Conservation (phyloP, 2,329 filamentous ascomycete species). For the Sporothrix schenckii region DNA sequence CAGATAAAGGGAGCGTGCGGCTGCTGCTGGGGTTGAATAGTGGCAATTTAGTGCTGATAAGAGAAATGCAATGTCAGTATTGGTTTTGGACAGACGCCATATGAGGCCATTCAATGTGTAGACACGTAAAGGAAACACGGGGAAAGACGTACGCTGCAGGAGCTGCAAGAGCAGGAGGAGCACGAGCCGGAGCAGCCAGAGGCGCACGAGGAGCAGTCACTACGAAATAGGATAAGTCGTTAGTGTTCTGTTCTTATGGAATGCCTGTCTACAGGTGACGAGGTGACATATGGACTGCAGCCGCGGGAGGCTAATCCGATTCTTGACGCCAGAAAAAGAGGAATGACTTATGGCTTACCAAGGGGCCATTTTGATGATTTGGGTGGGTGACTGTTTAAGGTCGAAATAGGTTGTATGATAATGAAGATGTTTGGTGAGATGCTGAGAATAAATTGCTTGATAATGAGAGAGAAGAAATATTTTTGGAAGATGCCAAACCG, state of each 20-base stretch:
- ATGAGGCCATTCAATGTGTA: too few species aligned
- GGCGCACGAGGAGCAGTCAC: slow-evolving; percentile 35
- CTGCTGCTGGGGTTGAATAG: neutral
- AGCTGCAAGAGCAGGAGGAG: slow-evolving; percentile 35
- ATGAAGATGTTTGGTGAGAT: neutral
- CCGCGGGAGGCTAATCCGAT: neutral
- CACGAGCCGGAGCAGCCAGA: slow-evolving; percentile 36
- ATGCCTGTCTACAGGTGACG: too few species aligned
- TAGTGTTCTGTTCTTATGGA: neutral
- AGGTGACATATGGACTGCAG: too few species aligned
- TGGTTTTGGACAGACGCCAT: neutral
- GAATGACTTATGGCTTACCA: slow-evolving; percentile 30
- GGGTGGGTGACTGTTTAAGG: slow-evolving; percentile 4
- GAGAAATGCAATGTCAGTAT: slow-evolving; percentile 42
- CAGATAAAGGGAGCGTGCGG: neutral
- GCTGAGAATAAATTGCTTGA: slow-evolving; percentile 24
- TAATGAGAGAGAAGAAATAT: neutral
- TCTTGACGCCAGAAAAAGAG: neutral
- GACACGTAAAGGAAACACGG: neutral
- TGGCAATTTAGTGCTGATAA: slow-evolving; percentile 27
- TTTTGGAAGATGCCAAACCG: neutral
- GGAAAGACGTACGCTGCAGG: slow-evolving; percentile 34
- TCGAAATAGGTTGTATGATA: slow-evolving; percentile 6
- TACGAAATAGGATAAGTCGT: slow-evolving; percentile 1
- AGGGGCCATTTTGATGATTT: slow-evolving; percentile 33